Conservation (phyloP, 164 flowering plant genomes). For the Kingdonia uniflora region DNA sequence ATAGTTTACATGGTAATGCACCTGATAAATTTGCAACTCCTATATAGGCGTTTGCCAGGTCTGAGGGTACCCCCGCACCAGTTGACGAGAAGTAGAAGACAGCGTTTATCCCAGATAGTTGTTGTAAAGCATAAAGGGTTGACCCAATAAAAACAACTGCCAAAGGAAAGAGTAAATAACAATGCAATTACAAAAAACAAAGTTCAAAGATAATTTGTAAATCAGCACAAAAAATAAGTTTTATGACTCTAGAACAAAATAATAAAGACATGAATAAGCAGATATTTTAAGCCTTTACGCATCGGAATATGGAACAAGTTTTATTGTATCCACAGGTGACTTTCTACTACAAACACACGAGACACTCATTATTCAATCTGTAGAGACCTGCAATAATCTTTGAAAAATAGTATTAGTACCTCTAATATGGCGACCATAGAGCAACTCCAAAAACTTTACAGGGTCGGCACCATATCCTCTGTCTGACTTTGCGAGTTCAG, state of each 20-base stretch:
- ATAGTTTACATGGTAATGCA: conserved; percentile 6
- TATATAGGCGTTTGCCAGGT: conserved; percentile 43
- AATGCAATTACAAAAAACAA: conserved; percentile 17
- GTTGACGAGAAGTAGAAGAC: conserved; percentile 70
- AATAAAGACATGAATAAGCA: too few relatives aligned
- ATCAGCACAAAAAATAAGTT: too few relatives aligned
- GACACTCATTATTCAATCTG: too few relatives aligned
- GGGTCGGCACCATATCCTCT: conserved; percentile 58
- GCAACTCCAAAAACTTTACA: conserved; percentile 55
- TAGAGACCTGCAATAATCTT: too few relatives aligned
- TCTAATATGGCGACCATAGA: conserved; percentile 79
- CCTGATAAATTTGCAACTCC: conserved; percentile 57
- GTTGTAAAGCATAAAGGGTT: conserved; percentile 61
- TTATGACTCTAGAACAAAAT: too few relatives aligned
- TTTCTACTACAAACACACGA: too few relatives aligned
- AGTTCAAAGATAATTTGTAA: background rate
- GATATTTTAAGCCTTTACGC: too few relatives aligned
- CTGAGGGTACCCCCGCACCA: conserved; percentile 55
- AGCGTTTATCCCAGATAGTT: conserved; percentile 82
- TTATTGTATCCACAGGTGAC: too few relatives aligned
- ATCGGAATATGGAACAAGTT: too few relatives aligned
- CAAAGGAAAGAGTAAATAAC: conserved; percentile 54
- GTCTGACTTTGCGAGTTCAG: conserved; percentile 66
- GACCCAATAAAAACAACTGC: conserved; percentile 99
- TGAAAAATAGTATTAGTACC: conserved; percentile 25